Conservation (phyloP, 2,329 filamentous ascomycete species). For the Fusarium sp. region DNA sequence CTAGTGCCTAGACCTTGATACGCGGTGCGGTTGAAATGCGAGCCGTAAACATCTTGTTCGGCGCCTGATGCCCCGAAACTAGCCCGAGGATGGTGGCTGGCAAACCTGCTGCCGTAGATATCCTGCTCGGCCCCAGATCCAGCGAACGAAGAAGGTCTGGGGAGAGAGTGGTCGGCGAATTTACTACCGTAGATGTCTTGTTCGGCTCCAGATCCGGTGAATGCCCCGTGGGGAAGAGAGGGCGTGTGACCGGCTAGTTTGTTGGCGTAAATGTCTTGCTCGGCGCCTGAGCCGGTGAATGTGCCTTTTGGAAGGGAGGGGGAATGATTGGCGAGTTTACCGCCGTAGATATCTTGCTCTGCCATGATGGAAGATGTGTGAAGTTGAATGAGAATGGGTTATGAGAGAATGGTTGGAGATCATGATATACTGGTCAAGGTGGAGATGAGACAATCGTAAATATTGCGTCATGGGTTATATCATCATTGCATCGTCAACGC, state of each 20-base stretch:
- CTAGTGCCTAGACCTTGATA: slow-evolving; percentile 10
- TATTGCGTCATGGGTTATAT: slow-evolving; percentile 29
- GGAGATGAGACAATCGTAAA: slow-evolving; percentile 13
- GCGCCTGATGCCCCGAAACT: background rate
- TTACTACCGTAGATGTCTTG: slow-evolving; percentile 7
- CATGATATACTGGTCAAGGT: slow-evolving; percentile 2
- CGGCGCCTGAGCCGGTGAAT: background rate
- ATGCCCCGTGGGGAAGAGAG: background rate
- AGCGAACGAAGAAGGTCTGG: background rate
- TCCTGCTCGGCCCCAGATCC: slow-evolving; percentile 9
- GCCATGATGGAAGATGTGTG: background rate
- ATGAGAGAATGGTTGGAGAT: background rate
- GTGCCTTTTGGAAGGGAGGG: background rate
- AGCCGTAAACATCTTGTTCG: slow-evolving; percentile 12
- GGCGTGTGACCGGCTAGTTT: background rate
- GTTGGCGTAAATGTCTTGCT: slow-evolving; percentile 4
- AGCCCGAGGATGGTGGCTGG: background rate
- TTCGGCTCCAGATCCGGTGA: slow-evolving; percentile 4
- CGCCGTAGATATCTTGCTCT: slow-evolving; percentile 6
- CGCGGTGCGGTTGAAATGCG: slow-evolving; percentile 8
- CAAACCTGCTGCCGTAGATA: background rate
- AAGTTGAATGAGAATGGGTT: background rate
- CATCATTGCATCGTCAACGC: slow-evolving; percentile 14
- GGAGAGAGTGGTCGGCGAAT: background rate
- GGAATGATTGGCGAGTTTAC: background rate